These are phyloP conservation scores for Alternaria tenuissima DNA, from an alignment of 2,329 filamentous ascomycete species.

Conservation along the genomic window DNA sequence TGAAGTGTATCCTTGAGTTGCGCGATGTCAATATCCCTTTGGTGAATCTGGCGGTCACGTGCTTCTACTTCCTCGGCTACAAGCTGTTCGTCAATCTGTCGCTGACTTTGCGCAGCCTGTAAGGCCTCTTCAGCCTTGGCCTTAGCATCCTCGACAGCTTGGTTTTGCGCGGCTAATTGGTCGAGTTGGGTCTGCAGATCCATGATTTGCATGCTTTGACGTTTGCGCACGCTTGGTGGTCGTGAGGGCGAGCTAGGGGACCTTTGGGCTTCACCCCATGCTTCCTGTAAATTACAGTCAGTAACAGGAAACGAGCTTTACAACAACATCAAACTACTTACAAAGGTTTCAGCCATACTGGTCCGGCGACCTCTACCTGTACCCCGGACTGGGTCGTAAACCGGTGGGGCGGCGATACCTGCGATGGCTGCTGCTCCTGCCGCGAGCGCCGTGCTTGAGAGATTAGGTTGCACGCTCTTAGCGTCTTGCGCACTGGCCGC, in stretches of 20 bases:
- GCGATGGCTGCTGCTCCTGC: conserved; percentile 51
- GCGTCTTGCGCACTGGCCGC: conserved; percentile 53
- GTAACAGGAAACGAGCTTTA: conserved; percentile 23
- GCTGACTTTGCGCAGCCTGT: conserved; percentile 63
- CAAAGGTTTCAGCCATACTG: conserved; percentile 88
- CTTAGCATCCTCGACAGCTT: conserved; percentile 76
- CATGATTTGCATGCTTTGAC: conserved; percentile 93
- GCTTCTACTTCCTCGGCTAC: conserved; percentile 65
- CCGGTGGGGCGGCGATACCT: conserved; percentile 61
- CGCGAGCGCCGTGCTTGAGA: conserved; percentile 43
- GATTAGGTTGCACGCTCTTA: conserved; percentile 43
- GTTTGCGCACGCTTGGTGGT: conserved; percentile 93
- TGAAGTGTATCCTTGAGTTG: conserved; percentile 79
- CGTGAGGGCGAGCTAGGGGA: conserved; percentile 92
- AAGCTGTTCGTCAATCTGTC: conserved; percentile 60
- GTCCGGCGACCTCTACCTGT: conserved; percentile 85
- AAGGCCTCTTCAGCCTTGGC: conserved; percentile 72
- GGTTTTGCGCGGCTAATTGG: conserved; percentile 85
- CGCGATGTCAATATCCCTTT: conserved; percentile 88
- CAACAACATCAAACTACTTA: conserved; percentile 63
- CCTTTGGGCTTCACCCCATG: conserved; percentile 87
- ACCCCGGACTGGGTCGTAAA: conserved; percentile 79
- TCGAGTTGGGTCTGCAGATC: conserved; percentile 89
- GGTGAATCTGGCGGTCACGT: conserved; percentile 74
- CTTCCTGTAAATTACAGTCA: conserved; percentile 71